Base-by-base conservation (phyloP, 805 yeast species). In the Candida piceae region DNA sequence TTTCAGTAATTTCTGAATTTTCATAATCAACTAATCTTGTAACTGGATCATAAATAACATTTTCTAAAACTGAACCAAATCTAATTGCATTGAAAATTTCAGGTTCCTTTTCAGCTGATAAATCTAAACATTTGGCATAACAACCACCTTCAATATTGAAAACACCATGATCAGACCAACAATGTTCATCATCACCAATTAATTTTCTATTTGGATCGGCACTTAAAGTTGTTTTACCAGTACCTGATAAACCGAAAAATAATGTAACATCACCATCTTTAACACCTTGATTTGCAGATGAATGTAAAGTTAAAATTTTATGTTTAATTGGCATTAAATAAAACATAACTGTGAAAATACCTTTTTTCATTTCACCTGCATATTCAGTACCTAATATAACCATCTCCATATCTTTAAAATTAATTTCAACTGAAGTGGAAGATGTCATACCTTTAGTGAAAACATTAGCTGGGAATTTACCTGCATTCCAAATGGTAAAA, bases 131-230 rank as follows among this genome's bases (percentile, higher is more conserved):
- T 70, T 90, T 90, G 57, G 97, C 97, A 72, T 90, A 90, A 74
- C 98, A 90, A 50, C 98, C 98, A 66, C 98, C 98, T 72, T 90
- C 98, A 57, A 90, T 89, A 78, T 93, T 93, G 81, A 90, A 90
- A 42, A 90, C 97, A 70, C 98, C 98, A 52, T 84, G 72, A 66
- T 90, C 95, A 15, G 97, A 85, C 98, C 98, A 90, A 73, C 97
- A 90, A 72, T 90, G 98, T 71, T 90, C 98, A 63, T 90, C 98
- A 64, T 90, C 98, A 64, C 98, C 98, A 60, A 90, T 90, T 63
- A 90, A 77, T 62, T 76, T 68, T 66, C 98, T 83, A 68, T 86
- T 72, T 42, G 96, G 96, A 62, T 90, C 97, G 38, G 97, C 97
- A 52, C 95, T 84, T 53, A 90, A 71, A 13, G 98, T 90, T 50